Percentiles rank a stretch among this genome's conserved stretches.
phyloP scores from a whole-genome alignment of 305 asterid genomes.

The Solanum hybrid region DNA sequence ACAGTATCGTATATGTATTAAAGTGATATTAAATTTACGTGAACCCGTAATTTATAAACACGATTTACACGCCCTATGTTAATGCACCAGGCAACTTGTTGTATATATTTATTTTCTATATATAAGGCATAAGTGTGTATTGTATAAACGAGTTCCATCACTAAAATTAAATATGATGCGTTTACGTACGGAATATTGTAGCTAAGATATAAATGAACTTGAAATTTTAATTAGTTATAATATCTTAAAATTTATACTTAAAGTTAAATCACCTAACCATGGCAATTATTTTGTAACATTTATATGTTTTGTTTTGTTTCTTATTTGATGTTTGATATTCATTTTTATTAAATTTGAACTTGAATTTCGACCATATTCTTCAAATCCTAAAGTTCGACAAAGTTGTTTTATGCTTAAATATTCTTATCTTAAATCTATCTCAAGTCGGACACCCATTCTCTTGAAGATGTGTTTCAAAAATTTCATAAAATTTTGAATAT shows the following conservation, averaged over 20 bases:
- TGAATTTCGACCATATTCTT: not conserved
- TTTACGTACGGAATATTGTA: not conserved
- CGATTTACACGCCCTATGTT: not conserved
- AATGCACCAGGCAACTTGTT: not conserved
- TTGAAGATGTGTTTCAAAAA: not conserved
- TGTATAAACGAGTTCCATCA: not conserved
- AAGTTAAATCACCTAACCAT: not conserved
- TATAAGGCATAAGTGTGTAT: not conserved
- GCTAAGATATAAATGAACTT: not conserved
- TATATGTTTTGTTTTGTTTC: not conserved
- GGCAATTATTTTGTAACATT: not conserved
- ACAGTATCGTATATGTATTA: fast-evolving
- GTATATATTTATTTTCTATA: not conserved
- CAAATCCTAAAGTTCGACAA: not conserved
- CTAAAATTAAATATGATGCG: not conserved
- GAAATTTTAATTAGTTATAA: not conserved
- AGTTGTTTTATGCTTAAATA: not conserved
- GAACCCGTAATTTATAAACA: not conserved
- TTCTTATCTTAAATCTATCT: not conserved
- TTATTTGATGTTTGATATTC: not conserved
- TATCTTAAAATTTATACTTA: not conserved
- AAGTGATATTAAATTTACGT: not conserved
- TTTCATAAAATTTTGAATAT: not conserved
- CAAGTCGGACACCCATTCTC: not conserved
- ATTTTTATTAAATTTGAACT: not conserved